A percentile compares a stretch with the other conserved stretches of the same genome.
phyloP scores from a whole-genome alignment of 2,329 filamentous ascomycete genomes.

The Colletotrichum higginsianum region DNA sequence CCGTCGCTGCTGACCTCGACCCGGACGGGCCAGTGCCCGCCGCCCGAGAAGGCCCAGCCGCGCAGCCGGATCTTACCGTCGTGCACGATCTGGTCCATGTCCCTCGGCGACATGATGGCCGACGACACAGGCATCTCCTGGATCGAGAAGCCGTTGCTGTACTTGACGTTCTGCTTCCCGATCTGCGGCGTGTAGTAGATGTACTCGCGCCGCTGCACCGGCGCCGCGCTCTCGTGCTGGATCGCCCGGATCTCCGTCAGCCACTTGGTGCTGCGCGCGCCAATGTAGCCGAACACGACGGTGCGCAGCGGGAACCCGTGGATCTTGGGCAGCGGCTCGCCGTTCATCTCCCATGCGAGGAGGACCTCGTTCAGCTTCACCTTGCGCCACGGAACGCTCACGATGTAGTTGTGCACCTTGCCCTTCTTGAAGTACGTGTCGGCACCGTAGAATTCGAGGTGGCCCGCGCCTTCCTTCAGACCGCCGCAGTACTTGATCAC shows the following conservation, averaged over 20 bases:
- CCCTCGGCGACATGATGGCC: constrained; percentile 75
- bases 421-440: constrained; percentile 82
- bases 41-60: constrained; percentile 72
- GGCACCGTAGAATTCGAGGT: constrained; percentile 78
- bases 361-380: constrained; percentile 77
- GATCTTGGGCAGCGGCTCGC: constrained; percentile 73
- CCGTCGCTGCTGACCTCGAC: constrained; percentile 76
- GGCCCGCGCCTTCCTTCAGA: constrained; percentile 65
- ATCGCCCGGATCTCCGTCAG: constrained; percentile 75
- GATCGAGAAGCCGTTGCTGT: constrained; percentile 74
- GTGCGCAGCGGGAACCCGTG: constrained; percentile 76
- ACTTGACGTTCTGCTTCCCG: constrained; percentile 76
- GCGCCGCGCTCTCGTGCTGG: constrained; percentile 66
- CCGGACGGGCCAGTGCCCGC: constrained; percentile 71
- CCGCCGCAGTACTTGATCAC: constrained; percentile 80
- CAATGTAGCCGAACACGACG: constrained; percentile 77
- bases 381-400: constrained; percentile 77
- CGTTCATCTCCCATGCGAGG: constrained; percentile 81
- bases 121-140: constrained; percentile 80
- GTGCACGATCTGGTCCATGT: constrained; percentile 72
- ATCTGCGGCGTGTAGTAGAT: constrained; percentile 78
- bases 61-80: constrained; percentile 68
- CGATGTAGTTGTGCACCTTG: constrained; percentile 76
- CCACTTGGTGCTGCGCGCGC: constrained; percentile 76
- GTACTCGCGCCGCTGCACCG: constrained; percentile 76